Evolutionary conservation across 2,329 filamentous ascomycete species (phyloP).

Genomic region (Sporothrix variecibatus): DNA sequence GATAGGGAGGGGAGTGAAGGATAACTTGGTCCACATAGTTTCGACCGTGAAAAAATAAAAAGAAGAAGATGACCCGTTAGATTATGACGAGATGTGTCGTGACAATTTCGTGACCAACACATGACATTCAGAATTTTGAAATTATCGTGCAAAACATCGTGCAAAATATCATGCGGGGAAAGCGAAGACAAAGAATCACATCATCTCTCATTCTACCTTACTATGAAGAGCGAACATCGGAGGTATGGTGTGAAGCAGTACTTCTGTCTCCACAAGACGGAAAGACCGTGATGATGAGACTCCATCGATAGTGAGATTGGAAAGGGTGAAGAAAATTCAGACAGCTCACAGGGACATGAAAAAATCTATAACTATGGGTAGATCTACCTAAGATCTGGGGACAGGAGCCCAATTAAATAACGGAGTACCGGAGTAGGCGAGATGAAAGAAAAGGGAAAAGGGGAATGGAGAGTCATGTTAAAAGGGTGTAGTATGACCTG

Average conservation of each 20-base stretch:
- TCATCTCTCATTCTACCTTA: background rate
- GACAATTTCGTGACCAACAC: background rate
- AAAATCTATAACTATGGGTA: background rate
- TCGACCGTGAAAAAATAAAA: background rate
- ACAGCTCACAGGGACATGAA: background rate
- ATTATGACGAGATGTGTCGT: background rate
- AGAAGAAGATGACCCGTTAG: background rate
- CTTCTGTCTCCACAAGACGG: background rate
- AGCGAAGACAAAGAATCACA: too few species aligned
- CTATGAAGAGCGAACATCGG: background rate
- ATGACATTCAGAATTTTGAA: background rate
- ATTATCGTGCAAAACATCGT: background rate
- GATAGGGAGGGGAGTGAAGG: background rate
- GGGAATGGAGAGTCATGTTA: background rate
- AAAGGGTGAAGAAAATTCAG: background rate
- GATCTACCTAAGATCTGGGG: constrained; percentile 1
- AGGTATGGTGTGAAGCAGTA: background rate
- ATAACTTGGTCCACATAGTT: background rate
- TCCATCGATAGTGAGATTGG: background rate
- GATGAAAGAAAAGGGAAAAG: background rate
- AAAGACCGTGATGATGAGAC: background rate
- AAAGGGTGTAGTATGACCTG: background rate
- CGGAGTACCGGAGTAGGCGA: background rate
- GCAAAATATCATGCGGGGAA: background rate
- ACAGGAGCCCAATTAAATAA: background rate